These are phyloP conservation scores for Coniochaeta sp. DNA, from an alignment of 2,329 filamentous ascomycete species.

Conservation along the genomic window DNA sequence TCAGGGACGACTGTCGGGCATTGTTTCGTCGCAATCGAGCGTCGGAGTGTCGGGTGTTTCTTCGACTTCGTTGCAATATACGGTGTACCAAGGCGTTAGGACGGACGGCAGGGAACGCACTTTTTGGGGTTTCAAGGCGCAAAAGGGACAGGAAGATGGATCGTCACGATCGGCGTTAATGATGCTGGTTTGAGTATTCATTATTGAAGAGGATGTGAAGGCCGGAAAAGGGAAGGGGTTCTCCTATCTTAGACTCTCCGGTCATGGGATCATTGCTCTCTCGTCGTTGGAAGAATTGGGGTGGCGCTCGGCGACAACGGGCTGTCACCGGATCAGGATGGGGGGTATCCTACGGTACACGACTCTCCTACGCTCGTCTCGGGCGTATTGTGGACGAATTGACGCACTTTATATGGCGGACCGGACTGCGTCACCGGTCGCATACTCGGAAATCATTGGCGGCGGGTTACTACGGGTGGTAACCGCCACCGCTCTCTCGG, in stretches of 20 bases:
- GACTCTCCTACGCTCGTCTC: background rate
- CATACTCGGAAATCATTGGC: background rate
- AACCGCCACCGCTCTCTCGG: background rate
- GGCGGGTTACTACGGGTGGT: background rate
- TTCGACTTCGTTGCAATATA: background rate
- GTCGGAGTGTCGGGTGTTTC: background rate
- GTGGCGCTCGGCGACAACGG: background rate
- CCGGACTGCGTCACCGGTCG: background rate
- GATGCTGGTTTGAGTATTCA: background rate
- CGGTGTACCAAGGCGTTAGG: background rate
- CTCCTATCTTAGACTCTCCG: background rate
- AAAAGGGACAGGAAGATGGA: background rate
- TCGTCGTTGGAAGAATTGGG: background rate
- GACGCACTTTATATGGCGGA: background rate
- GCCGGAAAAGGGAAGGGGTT: background rate
- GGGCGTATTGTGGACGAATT: background rate
- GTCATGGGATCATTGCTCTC: background rate
- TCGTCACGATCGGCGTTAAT: background rate
- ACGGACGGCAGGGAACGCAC: background rate
- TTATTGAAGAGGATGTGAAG: background rate
- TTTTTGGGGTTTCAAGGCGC: background rate
- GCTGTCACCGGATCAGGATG: background rate
- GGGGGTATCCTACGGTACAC: background rate
- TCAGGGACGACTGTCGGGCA: background rate
- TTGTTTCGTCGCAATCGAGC: background rate